These are phyloP conservation scores for Vitis riparia DNA, from an alignment of 164 flowering plant species.

Conservation along the genomic window DNA sequence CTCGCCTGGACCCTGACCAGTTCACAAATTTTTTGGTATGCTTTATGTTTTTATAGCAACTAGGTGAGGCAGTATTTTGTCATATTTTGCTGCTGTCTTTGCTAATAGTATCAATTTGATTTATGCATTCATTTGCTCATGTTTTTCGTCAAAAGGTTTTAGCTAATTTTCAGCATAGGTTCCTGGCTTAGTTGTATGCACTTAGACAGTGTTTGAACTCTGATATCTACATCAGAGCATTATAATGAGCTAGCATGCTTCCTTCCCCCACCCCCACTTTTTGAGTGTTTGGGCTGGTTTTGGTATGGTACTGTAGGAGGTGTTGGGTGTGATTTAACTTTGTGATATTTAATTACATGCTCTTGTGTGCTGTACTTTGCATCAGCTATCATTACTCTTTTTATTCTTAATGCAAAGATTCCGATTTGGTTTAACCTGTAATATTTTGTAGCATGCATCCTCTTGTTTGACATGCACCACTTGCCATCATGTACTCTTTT, in stretches of 20 bases:
- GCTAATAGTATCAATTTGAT: not conserved
- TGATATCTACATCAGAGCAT: not conserved
- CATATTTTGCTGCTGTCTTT: not conserved
- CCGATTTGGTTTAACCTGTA: slow-evolving; percentile 59
- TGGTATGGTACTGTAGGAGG: not conserved
- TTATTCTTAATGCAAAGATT: slow-evolving; percentile 49
- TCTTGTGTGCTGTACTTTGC: not conserved
- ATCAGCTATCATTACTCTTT: not conserved
- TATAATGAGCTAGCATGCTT: not conserved
- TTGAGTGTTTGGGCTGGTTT: not conserved
- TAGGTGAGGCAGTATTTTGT: not conserved
- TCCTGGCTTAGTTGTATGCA: not conserved
- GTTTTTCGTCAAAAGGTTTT: not conserved
- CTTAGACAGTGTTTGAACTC: not conserved
- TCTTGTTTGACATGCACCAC: not conserved
- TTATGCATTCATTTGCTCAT: not conserved
- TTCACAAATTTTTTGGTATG: slow-evolving; percentile 86
- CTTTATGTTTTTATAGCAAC: not conserved
- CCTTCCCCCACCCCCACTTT: no score
- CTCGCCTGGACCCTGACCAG: slow-evolving; percentile 78
- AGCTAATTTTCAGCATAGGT: not conserved
- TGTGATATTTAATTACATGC: no score
- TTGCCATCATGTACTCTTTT: not conserved
- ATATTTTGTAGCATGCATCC: no score
- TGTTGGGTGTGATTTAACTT: slow-evolving; percentile 42